Evolutionary conservation across 2,329 filamentous ascomycete species (phyloP), one percentile per base, ranked within the genome.

Genomic region (Chaetothyriales sp.): DNA sequence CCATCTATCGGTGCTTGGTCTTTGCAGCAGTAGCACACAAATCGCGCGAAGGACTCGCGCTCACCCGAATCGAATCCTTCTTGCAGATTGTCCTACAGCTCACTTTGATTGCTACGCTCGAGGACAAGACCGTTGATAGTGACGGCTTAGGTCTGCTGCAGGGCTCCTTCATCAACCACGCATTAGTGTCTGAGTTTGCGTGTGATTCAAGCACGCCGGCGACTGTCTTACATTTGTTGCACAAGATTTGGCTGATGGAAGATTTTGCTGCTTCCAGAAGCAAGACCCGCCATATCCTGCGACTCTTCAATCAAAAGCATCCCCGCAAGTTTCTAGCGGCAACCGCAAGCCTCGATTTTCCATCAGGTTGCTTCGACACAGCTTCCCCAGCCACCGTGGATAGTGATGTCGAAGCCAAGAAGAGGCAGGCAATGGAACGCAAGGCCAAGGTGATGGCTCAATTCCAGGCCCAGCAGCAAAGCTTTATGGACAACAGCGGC

Each of bases 401-500:
- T 33, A 70, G 73, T 52, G 73, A 77, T 63, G 78, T 80, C 15
- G 86, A 90, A 66, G 73, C 81, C 55, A 95, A 90, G 73, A 98
- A 95, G 74, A 85, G 86, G 67, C 86, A 90, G 49, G 92, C 92
- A 0, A 70, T 89, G 43, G 90, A 89, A 61, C 81, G 92, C 19
- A 89, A 97, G 67, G 89, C 89, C 1, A 85, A 82, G 63, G 88
- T 98, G 29, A 95, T 98, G 89, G 92, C 89, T 1, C 89, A 95
- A 64, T 95, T 98, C 69, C 92, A 97, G 66, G 85, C 95, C 64
- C 90, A 98, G 64, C 94, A 97, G 65, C 90, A 94, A 69, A 92
- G 81, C 62, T 98, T 98, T 69, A 73, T 98, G 70, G 85, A 87
- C 52, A 92, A 84, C 58, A 89, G 95, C 66, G 84, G 80, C n/a